These are phyloP conservation scores for Helicocarpus griseus DNA, from an alignment of 2,329 filamentous ascomycete genomes.

Conservation along the genomic window DNA sequence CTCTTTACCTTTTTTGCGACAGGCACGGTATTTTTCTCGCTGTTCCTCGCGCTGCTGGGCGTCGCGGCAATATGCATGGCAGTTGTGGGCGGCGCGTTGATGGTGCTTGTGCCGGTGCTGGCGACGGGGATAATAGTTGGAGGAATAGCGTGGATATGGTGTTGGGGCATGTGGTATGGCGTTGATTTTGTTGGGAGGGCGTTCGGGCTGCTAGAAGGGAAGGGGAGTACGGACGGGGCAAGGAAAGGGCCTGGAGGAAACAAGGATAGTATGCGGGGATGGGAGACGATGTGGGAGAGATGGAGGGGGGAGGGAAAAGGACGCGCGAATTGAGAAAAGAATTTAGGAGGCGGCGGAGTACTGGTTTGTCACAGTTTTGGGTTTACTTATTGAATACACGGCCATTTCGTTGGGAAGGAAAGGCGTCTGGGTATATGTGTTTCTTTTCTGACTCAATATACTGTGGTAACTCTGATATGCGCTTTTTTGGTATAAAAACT, in stretches of 20 bases:
- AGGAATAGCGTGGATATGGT: conserved; percentile 58
- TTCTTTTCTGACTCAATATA: no score
- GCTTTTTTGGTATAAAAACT: no score
- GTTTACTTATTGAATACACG: no score
- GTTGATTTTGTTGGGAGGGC: conserved; percentile 12
- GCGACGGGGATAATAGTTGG: conserved; percentile 50
- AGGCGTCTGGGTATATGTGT: no score
- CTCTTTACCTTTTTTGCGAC: conserved; percentile 55
- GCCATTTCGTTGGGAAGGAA: no score
- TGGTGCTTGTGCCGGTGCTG: conserved; percentile 60
- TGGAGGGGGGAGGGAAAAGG: background rate
- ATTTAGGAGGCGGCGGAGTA: background rate
- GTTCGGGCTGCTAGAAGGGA: background rate
- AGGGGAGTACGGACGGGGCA: background rate
- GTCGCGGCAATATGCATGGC: conserved; percentile 15
- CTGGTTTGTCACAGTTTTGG: background rate
- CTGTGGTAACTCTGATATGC: no score
- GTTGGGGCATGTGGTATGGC: conserved; percentile 44
- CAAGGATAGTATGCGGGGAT: conserved; percentile 1
- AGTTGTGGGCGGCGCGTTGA: conserved; percentile 40
- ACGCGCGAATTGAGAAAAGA: background rate
- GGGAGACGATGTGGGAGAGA: conserved; percentile 5
- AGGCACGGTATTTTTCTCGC: conserved; percentile 52
- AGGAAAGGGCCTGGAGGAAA: background rate
- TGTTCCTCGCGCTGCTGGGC: conserved; percentile 49